Evolutionary conservation across 2,329 filamentous ascomycete genomes (phyloP), one percentile per base, ranked within the genome.

Genomic region (Fusarium sulawesiense): DNA sequence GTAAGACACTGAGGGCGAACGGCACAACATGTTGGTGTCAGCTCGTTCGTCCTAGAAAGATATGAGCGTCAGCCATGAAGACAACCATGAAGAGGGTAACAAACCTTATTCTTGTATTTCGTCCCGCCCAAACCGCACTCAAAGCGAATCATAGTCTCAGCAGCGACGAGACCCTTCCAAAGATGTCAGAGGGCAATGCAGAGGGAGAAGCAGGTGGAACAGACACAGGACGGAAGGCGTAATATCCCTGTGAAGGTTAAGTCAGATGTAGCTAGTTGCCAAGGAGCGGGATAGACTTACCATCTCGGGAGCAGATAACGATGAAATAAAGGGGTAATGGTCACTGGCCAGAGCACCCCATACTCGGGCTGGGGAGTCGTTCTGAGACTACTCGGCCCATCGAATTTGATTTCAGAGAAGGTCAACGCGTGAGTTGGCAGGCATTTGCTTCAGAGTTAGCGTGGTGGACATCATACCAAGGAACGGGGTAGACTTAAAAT

Each of bases 371-470:
- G 0, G 2, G 18, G 34, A 11, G 9, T 12, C 18, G 3, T 6
- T 37, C n/a, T n/a, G 6, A 37, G 34, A 6, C 5, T 4, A 37
- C 10, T 10, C 3, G 6, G n/a, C 9, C 6, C 34, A n/a, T 4
- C 5, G 6, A 12, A 11, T 12, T n/a, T 12, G 34, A n/a, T 37
- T 18, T n/a, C 34, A 6, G 18, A 37, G 18, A 37, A 12, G 34
- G 6, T 11, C 34, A 37, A 4, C 10, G 10, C 3, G 18, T 12
- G 1, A n/a, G 1, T 12, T n/a, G 6, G 2, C 6, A 6, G 10
- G 9, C 0, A 37, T n/a, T n/a, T 37, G 34, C 34, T 37, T 37
- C 3, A 7, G 18, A n/a, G 34, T 37, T n/a, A 37, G 10, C 12
- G 3, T n/a, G 18, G 2, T 37, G 18, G 9, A 11, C 10, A 18